These are phyloP conservation scores for Scutellaria baicalensis DNA, from an alignment of 257 asterid genomes.

Conservation along the genomic window DNA sequence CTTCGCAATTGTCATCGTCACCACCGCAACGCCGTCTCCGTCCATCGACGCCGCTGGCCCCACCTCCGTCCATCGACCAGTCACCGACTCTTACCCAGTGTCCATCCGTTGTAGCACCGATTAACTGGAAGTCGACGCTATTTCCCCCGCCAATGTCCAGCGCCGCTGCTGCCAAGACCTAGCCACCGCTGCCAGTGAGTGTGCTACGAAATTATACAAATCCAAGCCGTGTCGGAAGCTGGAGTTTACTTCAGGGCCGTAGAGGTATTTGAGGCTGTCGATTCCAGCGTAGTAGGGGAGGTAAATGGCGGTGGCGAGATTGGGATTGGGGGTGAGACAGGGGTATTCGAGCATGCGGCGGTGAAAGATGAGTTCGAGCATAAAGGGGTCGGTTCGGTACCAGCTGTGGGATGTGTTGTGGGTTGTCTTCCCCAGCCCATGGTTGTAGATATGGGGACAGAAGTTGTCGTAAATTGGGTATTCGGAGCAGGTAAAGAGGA, in stretches of 20 bases:
- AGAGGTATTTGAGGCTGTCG: constrained; percentile 62
- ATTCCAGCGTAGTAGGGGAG: constrained; percentile 73
- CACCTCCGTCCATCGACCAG: too few relatives aligned
- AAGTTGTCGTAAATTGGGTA: constrained; percentile 64
- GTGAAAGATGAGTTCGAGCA: constrained; percentile 92
- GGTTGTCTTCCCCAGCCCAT: constrained; percentile 84
- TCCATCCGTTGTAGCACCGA: too few relatives aligned
- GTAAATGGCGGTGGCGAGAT: constrained; percentile 60
- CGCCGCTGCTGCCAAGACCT: too few relatives aligned
- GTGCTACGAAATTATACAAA: constrained; percentile 29
- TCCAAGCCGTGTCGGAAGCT: constrained; percentile 71
- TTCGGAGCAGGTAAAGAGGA: constrained; percentile 67
- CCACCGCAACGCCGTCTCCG: too few relatives aligned
- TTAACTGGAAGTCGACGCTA: too few relatives aligned
- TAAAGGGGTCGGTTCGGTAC: constrained; percentile 84
- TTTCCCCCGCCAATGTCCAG: too few relatives aligned
- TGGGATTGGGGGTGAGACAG: constrained; percentile 73
- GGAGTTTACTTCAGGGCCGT: constrained; percentile 65
- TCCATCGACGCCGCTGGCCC: too few relatives aligned
- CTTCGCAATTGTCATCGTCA: too few relatives aligned
- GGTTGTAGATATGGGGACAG: constrained; percentile 68
- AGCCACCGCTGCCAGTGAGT: too few relatives aligned
- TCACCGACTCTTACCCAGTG: too few relatives aligned
- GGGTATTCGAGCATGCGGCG: constrained; percentile 96
- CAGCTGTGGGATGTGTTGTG: constrained; percentile 86